Percentiles rank a stretch among this genome's conserved stretches.
These are phyloP conservation scores for Parietaria judaica DNA, from an alignment of 306 rosid genomes.

Conservation along the genomic window DNA sequence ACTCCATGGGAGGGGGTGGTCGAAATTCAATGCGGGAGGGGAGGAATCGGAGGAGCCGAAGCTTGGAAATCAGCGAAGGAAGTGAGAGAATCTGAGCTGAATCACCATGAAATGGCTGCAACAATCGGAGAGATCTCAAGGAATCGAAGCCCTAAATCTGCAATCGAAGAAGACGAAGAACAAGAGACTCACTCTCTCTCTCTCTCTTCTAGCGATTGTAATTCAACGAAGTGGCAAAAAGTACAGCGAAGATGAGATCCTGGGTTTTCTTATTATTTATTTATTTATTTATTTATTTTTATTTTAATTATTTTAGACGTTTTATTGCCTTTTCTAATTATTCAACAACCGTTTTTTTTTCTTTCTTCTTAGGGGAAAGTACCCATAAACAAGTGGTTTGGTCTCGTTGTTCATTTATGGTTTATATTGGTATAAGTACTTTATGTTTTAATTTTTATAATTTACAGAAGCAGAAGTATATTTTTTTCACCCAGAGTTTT, in stretches of 20 bases:
- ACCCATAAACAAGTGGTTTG: too few species aligned
- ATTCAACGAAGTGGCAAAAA: background rate
- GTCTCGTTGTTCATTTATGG: too few species aligned
- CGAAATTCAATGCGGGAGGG: constrained; percentile 21
- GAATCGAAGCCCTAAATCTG: constrained; percentile 18
- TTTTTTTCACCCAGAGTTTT: too few species aligned
- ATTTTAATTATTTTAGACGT: too few species aligned
- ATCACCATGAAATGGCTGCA: constrained; percentile 1
- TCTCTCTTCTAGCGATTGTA: background rate
- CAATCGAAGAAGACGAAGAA: constrained; percentile 5
- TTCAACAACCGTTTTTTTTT: too few species aligned
- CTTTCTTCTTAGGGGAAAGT: too few species aligned
- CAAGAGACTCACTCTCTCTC: background rate
- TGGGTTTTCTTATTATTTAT: background rate
- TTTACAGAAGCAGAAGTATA: too few species aligned
- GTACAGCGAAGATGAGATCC: background rate
- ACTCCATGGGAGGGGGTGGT: constrained; percentile 39
- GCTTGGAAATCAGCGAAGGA: constrained; percentile 10
- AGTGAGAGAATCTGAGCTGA: constrained; percentile 1
- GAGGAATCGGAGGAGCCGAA: constrained; percentile 13
- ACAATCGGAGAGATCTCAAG: constrained; percentile 12
- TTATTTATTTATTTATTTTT: background rate
- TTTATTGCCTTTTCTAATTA: too few species aligned
- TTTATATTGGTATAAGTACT: too few species aligned
- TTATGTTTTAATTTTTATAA: too few species aligned